Percentiles rank a stretch among this genome's conserved stretches.
These are phyloP conservation scores for Gautieria morchelliformis DNA, from an alignment of 768 basidiomycete species.

Conservation along the genomic window DNA sequence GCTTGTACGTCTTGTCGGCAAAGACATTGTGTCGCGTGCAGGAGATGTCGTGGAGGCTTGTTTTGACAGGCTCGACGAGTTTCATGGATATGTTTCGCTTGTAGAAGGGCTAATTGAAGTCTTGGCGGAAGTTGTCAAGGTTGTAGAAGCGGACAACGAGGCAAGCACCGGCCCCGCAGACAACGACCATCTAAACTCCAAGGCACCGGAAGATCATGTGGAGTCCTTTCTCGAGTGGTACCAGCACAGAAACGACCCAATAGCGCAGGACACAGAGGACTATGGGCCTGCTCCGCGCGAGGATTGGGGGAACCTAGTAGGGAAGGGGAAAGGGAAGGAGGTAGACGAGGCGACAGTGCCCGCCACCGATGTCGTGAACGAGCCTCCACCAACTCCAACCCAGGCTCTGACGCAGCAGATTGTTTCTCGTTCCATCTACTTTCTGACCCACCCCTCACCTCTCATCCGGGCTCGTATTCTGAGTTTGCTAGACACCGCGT, in stretches of 20 bases:
- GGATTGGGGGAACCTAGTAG: constrained; percentile 35
- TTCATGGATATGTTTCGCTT: constrained; percentile 81
- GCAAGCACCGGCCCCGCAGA: constrained; percentile 11
- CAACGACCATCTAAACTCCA: constrained; percentile 8
- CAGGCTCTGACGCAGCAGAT: constrained; percentile 79
- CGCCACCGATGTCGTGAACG: constrained; percentile 28
- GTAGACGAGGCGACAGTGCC: constrained; percentile 15
- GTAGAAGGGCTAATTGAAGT: constrained; percentile 87
- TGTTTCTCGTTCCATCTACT: constrained; percentile 76
- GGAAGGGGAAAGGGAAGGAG: constrained; percentile 20
- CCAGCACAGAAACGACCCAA: constrained; percentile 32
- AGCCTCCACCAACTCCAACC: constrained; percentile 46
- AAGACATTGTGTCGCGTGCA: constrained; percentile 78
- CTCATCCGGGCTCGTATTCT: constrained; percentile 80
- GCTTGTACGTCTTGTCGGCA: constrained; percentile 80
- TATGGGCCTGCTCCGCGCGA: constrained; percentile 52
- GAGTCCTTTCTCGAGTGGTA: constrained; percentile 56
- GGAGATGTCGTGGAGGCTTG: constrained; percentile 95
- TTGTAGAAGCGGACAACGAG: constrained; percentile 50
- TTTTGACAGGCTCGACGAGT: constrained; percentile 93
- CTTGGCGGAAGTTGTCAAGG: constrained; percentile 73
- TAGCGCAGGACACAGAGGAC: constrained; percentile 34
- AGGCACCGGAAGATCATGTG: constrained; percentile 9
- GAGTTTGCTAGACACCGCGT: constrained; percentile 59
- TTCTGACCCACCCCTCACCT: constrained; percentile 84